Conservation (phyloP, 495 filamentous ascomycete species). For the Penicillium manginii region DNA sequence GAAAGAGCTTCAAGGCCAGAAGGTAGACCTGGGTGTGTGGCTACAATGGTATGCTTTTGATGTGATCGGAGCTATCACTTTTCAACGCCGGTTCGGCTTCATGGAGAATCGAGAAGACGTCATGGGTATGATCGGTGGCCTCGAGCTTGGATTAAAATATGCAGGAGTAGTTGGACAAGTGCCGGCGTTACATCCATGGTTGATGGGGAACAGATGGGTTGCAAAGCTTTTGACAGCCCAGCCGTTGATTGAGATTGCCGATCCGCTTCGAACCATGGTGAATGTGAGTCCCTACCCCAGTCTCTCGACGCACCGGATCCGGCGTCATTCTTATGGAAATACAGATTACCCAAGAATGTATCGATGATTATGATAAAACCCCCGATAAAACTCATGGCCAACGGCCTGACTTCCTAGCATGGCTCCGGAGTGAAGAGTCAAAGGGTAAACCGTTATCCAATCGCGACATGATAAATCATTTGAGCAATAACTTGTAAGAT, state of each 20-base stretch:
- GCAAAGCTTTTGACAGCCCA: slow-evolving; percentile 17
- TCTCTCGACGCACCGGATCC: neutral
- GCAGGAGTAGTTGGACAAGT: slow-evolving; percentile 14
- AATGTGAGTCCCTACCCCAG: neutral
- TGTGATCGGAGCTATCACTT: slow-evolving; percentile 51
- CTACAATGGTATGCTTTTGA: slow-evolving; percentile 58
- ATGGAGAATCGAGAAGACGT: slow-evolving; percentile 18
- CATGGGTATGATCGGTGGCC: slow-evolving; percentile 11
- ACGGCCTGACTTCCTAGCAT: slow-evolving; percentile 20
- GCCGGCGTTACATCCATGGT: slow-evolving; percentile 11
- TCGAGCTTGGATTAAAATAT: slow-evolving; percentile 14
- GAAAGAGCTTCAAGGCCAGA: slow-evolving; percentile 47
- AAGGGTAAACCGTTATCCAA: slow-evolving; percentile 22
- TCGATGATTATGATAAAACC: slow-evolving; percentile 17
- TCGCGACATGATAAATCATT: slow-evolving; percentile 22
- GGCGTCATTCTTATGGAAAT: neutral
- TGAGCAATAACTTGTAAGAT: slow-evolving; percentile 22
- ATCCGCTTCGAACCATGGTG: slow-evolving; percentile 20
- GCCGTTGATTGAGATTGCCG: slow-evolving; percentile 10
- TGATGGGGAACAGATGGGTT: slow-evolving; percentile 16
- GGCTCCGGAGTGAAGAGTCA: slow-evolving; percentile 16
- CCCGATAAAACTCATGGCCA: slow-evolving; percentile 2
- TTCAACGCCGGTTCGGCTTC: slow-evolving; percentile 17
- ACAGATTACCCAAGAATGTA: slow-evolving; percentile 20
- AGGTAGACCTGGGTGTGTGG: slow-evolving; percentile 57